Evolutionary conservation across 495 filamentous ascomycete species (phyloP), one percentile per base, ranked within the genome.

Genomic region (Pyrenopolyporus hunteri): DNA sequence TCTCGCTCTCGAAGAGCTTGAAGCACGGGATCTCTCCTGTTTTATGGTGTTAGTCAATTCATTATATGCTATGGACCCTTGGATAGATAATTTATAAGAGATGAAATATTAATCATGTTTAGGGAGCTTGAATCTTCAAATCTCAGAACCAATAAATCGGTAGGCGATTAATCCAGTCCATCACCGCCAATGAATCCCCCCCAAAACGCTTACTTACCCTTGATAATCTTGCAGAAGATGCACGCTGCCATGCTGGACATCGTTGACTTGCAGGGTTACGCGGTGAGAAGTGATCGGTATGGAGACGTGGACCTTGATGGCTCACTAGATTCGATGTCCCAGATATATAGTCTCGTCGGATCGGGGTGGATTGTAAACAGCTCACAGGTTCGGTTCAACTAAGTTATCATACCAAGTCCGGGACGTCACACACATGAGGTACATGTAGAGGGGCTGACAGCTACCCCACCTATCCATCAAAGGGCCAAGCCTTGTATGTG

Each of bases 191-290:
- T 26, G 33, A 32, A 35, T 29, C 13, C n/a, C 13, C n/a, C 7
- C 25, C 33, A 52, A 28, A 10, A 32, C 28, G 2, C 17, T 11
- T 32, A 63, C 74, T 56, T 77, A 88, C 92, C 94, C 82, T 95
- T 96, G 77, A 98, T 89, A 73, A 98, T 98, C 71, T 89, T 96
- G 84, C 94, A 98, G 81, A 98, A 98, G 73, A 98, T 93, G 69
- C 94, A 98, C 37, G 90, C 83, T 16, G 87, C 81, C 70, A 69
- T 69, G 1, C 49, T 68, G 10, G 47, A 46, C 26, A 25, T 9
- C 23, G 20, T 39, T 26, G 35, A 39, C n/a, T 54, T 44, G 43
- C 33, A 17, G 48, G 13, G 14, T 49, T 26, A 35, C 20, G 22
- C 19, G 19, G 45, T 52, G 29, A 14, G 42, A 4, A 31, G 7